A percentile compares a stretch with the other conserved stretches of the same genome.
Conservation (phyloP, 2,329 filamentous ascomycete genomes). For the Aspergillus japonicus region DNA sequence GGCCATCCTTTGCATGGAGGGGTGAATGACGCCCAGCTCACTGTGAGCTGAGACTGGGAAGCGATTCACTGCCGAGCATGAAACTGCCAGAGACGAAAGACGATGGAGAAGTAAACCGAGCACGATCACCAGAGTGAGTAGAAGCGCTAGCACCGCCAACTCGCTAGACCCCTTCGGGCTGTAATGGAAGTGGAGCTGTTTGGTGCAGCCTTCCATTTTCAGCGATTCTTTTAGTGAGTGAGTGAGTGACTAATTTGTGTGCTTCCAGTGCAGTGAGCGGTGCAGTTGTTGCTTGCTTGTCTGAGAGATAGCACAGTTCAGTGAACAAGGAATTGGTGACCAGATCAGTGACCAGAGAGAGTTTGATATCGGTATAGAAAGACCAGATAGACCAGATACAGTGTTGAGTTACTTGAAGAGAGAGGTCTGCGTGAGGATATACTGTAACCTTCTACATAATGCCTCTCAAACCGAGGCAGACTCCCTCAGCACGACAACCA, state of each 20-base stretch:
- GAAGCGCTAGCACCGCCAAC: neutral
- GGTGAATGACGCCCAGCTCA: neutral
- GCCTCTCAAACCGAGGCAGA: too few relatives aligned
- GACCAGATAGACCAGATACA: too few relatives aligned
- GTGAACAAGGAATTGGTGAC: too few relatives aligned
- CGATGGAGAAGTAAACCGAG: neutral
- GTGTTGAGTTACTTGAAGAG: too few relatives aligned
- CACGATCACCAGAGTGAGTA: neutral
- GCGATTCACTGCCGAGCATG: neutral
- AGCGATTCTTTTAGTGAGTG: slow-evolving; percentile 6
- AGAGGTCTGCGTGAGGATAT: too few relatives aligned
- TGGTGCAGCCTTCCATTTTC: slow-evolving; percentile 17
- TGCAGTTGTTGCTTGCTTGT: too few relatives aligned
- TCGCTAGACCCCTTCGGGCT: neutral
- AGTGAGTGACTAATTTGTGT: neutral
- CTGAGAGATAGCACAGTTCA: too few relatives aligned
- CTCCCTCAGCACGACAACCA: too few relatives aligned
- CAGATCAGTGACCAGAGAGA: too few relatives aligned
- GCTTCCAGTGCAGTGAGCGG: neutral
- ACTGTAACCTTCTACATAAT: too few relatives aligned
- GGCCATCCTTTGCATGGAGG: neutral
- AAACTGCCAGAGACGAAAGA: neutral
- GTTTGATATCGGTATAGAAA: too few relatives aligned
- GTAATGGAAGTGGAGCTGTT: neutral
- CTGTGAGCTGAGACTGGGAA: neutral